Evolutionary conservation across 495 filamentous ascomycete species (phyloP).

Genomic region (Xylaria palmicola): DNA sequence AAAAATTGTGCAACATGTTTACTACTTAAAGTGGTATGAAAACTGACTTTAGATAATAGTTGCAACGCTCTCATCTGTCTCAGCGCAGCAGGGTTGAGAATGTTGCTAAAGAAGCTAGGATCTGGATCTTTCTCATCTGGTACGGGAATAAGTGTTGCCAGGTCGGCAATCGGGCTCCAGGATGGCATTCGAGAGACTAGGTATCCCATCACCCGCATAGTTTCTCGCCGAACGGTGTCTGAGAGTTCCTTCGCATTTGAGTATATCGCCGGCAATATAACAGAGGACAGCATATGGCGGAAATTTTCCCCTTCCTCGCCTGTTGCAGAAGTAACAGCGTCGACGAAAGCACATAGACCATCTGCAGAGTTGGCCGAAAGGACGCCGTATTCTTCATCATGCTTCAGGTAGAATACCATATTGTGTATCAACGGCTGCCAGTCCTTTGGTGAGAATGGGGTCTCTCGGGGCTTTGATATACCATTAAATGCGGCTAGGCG

Average conservation of each 20-base stretch:
- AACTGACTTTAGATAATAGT: slow-evolving; percentile 64
- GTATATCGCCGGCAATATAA: slow-evolving; percentile 74
- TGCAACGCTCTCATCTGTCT: slow-evolving; percentile 82
- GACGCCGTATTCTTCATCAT: slow-evolving; percentile 84
- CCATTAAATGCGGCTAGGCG: slow-evolving; percentile 72
- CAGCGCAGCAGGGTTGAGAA: slow-evolving; percentile 87
- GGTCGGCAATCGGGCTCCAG: slow-evolving; percentile 69
- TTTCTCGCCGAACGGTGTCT: slow-evolving; percentile 81
- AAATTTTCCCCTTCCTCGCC: slow-evolving; percentile 35
- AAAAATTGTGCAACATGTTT: slow-evolving; percentile 83
- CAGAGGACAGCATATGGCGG: slow-evolving; percentile 51
- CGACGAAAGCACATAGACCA: slow-evolving; percentile 76
- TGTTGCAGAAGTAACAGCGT: slow-evolving; percentile 48
- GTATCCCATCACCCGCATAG: slow-evolving; percentile 72
- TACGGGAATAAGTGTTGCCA: slow-evolving; percentile 68
- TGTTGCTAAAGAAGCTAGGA: slow-evolving; percentile 88
- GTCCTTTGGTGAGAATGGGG: slow-evolving; percentile 63
- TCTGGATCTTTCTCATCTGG: slow-evolving; percentile 70
- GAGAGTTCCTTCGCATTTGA: slow-evolving; percentile 70
- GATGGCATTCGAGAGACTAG: slow-evolving; percentile 68
- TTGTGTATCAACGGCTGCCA: slow-evolving; percentile 93
- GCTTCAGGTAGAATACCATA: slow-evolving; percentile 81
- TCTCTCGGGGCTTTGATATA: slow-evolving; percentile 59
- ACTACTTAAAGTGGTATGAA: slow-evolving; percentile 61
- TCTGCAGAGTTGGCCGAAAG: slow-evolving; percentile 77